These are phyloP conservation scores for Trichosporon ovoides DNA, from an alignment of 1,284 basidiomycete species.

Conservation along the genomic window DNA sequence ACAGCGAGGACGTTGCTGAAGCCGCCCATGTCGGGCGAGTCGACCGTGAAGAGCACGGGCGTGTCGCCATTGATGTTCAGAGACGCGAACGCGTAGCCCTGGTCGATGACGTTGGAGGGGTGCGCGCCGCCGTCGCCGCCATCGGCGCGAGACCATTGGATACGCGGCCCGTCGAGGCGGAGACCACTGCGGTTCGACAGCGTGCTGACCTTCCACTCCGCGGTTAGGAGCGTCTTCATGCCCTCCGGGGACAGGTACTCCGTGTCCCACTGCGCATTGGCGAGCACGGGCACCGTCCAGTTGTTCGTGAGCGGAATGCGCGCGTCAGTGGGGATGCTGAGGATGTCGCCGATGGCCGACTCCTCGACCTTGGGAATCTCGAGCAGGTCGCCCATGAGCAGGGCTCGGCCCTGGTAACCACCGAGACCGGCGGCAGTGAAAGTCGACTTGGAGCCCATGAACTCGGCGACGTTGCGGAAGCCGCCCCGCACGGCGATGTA, in stretches of 20 bases:
- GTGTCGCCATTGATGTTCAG: constrained; percentile 65
- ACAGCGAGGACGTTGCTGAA: constrained; percentile 23
- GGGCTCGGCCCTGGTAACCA: constrained; percentile 52
- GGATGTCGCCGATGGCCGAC: neutral
- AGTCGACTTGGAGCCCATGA: constrained; percentile 55
- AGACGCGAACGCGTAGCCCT: constrained; percentile 60
- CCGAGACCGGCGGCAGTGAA: constrained; percentile 34
- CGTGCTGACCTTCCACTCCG: constrained; percentile 37
- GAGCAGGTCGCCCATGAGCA: constrained; percentile 50
- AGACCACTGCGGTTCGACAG: constrained; percentile 45
- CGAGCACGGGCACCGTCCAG: constrained; percentile 18
- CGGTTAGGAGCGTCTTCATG: constrained; percentile 31
- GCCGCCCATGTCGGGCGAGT: constrained; percentile 33
- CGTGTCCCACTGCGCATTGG: constrained; percentile 24
- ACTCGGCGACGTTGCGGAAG: constrained; percentile 56
- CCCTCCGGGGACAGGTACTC: constrained; percentile 22
- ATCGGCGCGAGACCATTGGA: constrained; percentile 58
- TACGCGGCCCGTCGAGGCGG: constrained; percentile 49
- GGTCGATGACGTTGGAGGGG: constrained; percentile 65
- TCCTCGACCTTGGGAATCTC: constrained; percentile 22
- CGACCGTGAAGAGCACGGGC: constrained; percentile 53
- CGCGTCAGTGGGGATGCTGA: constrained; percentile 10
- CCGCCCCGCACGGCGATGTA: constrained; percentile 61
- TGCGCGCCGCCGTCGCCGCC: constrained; percentile 69
- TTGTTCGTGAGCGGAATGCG: constrained; percentile 15